A percentile compares a stretch with the other conserved stretches of the same genome.
phyloP scores from a whole-genome alignment of 2,329 filamentous ascomycete species.

The Aspergillus sojae region DNA sequence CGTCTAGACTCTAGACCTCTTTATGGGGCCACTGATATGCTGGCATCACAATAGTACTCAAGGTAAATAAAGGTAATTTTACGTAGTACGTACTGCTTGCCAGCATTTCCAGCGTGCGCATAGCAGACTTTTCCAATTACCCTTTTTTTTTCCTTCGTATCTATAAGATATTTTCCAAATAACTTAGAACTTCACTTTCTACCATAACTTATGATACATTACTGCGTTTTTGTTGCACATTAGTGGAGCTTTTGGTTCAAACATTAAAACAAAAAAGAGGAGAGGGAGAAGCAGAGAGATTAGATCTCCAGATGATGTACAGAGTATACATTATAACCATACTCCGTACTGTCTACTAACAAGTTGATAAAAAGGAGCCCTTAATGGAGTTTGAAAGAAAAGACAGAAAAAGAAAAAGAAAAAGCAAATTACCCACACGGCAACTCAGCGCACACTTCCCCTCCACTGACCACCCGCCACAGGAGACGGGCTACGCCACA shows the following conservation, averaged over 20 bases:
- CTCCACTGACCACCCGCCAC: slow-evolving; percentile 2
- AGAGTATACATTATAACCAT: background rate
- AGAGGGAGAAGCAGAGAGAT: background rate
- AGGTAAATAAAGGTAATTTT: slow-evolving; percentile 2
- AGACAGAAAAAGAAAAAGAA: background rate
- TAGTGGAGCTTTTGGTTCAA: background rate
- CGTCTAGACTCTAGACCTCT: slow-evolving; percentile 14
- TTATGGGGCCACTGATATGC: background rate
- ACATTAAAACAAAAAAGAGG: background rate
- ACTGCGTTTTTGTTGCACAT: background rate
- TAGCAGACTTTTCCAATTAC: background rate
- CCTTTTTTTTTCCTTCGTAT: background rate
- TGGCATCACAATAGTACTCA: background rate
- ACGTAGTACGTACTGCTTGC: background rate
- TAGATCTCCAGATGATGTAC: background rate
- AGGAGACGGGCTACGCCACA: background rate
- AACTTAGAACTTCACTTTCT: background rate
- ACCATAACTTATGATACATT: background rate
- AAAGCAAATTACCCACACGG: background rate
- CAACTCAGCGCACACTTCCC: background rate
- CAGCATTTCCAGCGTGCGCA: background rate
- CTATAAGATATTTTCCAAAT: background rate
- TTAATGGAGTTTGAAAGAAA: background rate
- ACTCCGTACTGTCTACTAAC: background rate
- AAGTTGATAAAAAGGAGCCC: background rate